A percentile compares a stretch with the other conserved stretches of the same genome.
These are phyloP conservation scores for Keithomyces neogunnii DNA, from an alignment of 2,329 filamentous ascomycete genomes.

Conservation along the genomic window DNA sequence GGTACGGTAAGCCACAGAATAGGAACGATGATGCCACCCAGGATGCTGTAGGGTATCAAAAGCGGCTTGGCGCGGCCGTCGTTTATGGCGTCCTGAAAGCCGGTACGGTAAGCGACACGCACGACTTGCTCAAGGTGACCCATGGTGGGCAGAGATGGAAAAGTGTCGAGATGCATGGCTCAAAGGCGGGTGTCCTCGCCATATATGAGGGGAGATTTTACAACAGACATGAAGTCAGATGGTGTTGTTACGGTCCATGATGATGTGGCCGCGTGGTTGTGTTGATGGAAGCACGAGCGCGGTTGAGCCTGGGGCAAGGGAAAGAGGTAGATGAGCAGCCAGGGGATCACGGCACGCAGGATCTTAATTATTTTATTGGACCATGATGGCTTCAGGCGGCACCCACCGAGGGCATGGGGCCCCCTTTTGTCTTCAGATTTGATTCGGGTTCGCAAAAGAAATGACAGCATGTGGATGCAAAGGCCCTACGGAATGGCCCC, in stretches of 20 bases:
- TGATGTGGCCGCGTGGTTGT: background rate
- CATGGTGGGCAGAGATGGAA: background rate
- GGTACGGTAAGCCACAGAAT: conserved; percentile 48
- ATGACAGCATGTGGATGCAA: too few relatives aligned
- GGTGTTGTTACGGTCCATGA: background rate
- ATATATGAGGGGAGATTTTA: background rate
- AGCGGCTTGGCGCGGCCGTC: conserved; percentile 37
- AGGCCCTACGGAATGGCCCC: too few relatives aligned
- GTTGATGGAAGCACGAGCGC: too few relatives aligned
- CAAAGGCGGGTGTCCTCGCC: background rate
- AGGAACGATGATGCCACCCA: conserved; percentile 40
- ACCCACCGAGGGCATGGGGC: too few relatives aligned
- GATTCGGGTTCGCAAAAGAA: too few relatives aligned
- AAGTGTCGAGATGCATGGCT: background rate
- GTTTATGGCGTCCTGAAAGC: conserved; percentile 27
- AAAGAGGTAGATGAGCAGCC: too few relatives aligned
- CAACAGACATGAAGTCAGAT: background rate
- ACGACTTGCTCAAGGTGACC: conserved; percentile 17
- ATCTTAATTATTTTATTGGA: too few relatives aligned
- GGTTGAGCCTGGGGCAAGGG: too few relatives aligned
- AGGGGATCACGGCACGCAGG: too few relatives aligned
- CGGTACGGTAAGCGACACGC: conserved; percentile 24
- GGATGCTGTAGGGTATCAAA: conserved; percentile 41
- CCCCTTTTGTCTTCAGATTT: too few relatives aligned
- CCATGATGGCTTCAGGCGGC: too few relatives aligned